phyloP scores from a whole-genome alignment of 2,329 filamentous ascomycete species.

The Colletotrichum sublineola region DNA sequence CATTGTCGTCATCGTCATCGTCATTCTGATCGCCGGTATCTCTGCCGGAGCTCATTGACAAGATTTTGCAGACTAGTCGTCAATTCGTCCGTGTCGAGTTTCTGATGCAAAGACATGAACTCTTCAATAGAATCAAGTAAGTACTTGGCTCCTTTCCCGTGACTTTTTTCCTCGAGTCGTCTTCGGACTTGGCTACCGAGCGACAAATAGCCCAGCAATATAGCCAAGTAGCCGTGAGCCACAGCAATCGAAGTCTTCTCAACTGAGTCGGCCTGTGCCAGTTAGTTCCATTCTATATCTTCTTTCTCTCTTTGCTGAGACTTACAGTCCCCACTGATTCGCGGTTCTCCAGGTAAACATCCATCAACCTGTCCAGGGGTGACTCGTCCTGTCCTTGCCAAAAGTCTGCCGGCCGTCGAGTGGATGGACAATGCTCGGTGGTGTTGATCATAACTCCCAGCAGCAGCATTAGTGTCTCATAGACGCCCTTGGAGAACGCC shows the following conservation, averaged over 20 bases:
- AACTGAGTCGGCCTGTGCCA: conserved; percentile 72
- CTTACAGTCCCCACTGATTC: conserved; percentile 77
- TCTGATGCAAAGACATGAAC: conserved; percentile 66
- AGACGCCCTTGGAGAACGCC: conserved; percentile 61
- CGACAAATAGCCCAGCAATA: conserved; percentile 86
- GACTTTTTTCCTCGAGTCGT: conserved; percentile 58
- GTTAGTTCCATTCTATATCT: conserved; percentile 37
- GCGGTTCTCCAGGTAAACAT: conserved; percentile 76
- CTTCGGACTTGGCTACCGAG: conserved; percentile 63
- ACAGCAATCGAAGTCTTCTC: conserved; percentile 85
- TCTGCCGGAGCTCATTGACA: conserved; percentile 51
- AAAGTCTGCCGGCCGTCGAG: conserved; percentile 59
- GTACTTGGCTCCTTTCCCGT: conserved; percentile 59
- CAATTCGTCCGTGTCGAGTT: conserved; percentile 60
- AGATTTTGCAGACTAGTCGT: conserved; percentile 51
- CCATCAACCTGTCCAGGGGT: conserved; percentile 71
- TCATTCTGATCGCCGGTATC: conserved; percentile 13
- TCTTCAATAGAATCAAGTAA: conserved; percentile 67
- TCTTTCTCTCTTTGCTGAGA: conserved; percentile 27
- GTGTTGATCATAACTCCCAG: conserved; percentile 90
- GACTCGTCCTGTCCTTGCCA: conserved; percentile 54
- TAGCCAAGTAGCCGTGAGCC: conserved; percentile 86
- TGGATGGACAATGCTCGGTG: conserved; percentile 79
- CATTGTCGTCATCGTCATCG: not conserved
- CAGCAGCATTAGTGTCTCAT: conserved; percentile 82